Percentiles rank a stretch among this genome's conserved stretches.
Conservation (phyloP, 805 yeast genomes). For the Henningerozyma blattae region DNA sequence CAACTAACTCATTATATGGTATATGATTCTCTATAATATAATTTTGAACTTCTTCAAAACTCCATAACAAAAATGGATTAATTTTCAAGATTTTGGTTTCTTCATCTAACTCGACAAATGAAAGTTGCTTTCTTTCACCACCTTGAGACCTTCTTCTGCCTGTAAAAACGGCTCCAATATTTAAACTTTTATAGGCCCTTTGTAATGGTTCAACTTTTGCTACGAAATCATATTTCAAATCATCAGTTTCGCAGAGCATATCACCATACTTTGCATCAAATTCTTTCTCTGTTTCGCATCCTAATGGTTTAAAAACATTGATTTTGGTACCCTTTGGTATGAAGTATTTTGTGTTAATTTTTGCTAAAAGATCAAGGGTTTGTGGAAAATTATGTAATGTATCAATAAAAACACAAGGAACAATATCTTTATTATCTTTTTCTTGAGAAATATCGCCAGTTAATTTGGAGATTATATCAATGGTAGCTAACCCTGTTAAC, state of each 20-base stretch:
- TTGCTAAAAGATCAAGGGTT: constrained; percentile 61
- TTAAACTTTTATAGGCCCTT: constrained; percentile 64
- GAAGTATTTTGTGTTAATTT: constrained; percentile 42
- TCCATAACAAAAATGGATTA: constrained; percentile 82
- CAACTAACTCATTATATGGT: constrained; percentile 76
- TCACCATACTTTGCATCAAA: constrained; percentile 63
- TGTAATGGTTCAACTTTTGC: constrained; percentile 90
- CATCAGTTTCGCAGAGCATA: constrained; percentile 73
- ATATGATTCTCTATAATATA: constrained; percentile 64
- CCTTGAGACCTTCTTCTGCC: constrained; percentile 91
- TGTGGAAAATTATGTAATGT: constrained; percentile 94
- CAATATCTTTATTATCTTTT: constrained; percentile 7
- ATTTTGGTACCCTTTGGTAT: constrained; percentile 26
- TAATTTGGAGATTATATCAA: constrained; percentile 65
- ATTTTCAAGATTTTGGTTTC: constrained; percentile 65
- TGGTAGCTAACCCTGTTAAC: constrained; percentile 76
- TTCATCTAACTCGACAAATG: constrained; percentile 66
- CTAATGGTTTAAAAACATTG: constrained; percentile 58
- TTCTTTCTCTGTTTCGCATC: constrained; percentile 42
- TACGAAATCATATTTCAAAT: constrained; percentile 66
- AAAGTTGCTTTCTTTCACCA: constrained; percentile 59
- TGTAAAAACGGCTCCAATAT: constrained; percentile 77
- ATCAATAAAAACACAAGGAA: constrained; percentile 77
- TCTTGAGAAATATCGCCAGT: too few relatives aligned
- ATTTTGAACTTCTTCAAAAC: constrained; percentile 52